Evolutionary conservation across 2,329 filamentous ascomycete species (phyloP).

Genomic region (Diaporthe ampelina): DNA sequence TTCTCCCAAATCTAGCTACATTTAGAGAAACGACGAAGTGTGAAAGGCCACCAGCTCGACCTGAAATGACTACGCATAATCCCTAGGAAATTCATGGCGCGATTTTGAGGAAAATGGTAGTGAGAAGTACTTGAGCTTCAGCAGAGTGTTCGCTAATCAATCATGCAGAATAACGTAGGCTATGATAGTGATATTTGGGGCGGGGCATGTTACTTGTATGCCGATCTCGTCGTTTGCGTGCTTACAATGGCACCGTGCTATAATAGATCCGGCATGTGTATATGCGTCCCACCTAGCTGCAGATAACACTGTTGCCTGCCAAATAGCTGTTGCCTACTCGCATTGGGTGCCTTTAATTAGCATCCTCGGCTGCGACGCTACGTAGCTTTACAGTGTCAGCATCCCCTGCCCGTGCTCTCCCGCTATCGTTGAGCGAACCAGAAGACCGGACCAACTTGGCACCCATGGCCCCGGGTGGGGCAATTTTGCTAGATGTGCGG

Average conservation of each 20-base stretch:
- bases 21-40: not conserved
- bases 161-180: too few species aligned
- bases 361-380: slow-evolving; percentile 16
- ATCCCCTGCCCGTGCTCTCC: slow-evolving; percentile 23
- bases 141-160: not conserved
- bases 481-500: not conserved
- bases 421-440: slow-evolving; percentile 6
- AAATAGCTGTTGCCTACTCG: slow-evolving; percentile 7
- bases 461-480: slow-evolving; percentile 24
- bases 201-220: not conserved
- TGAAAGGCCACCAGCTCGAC: not conserved
- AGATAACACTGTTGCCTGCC: slow-evolving; percentile 24
- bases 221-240: not conserved
- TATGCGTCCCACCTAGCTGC: not conserved
- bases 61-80: not conserved
- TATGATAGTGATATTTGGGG: not conserved
- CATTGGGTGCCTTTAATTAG: slow-evolving; percentile 4
- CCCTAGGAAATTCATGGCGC: not conserved
- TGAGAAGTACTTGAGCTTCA: not conserved
- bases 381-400: not conserved
- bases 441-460: slow-evolving; percentile 2
- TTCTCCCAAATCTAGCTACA: not conserved
- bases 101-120: not conserved
- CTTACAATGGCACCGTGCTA: not conserved
- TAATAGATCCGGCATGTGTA: not conserved